A percentile compares a stretch with the other conserved stretches of the same genome.
phyloP scores from a whole-genome alignment of 1,284 basidiomycete species.

The Tilletia caries region DNA sequence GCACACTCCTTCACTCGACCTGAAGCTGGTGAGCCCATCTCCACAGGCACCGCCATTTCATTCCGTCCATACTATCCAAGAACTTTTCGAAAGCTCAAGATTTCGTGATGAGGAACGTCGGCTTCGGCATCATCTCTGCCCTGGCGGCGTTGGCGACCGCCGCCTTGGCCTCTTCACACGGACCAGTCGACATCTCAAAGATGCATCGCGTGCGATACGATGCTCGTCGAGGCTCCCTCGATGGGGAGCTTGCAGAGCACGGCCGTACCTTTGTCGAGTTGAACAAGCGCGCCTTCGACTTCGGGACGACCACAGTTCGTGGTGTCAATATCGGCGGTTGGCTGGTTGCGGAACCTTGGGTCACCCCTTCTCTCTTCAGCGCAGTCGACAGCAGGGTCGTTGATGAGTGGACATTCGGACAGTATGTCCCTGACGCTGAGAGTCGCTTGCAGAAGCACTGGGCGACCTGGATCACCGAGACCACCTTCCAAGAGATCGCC shows the following conservation, averaged over 20 bases:
- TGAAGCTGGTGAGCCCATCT: no score
- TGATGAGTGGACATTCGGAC: conserved; percentile 82
- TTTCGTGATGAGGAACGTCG: not conserved
- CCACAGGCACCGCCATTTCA: no score
- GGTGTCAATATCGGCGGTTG: conserved; percentile 51
- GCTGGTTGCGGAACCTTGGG: conserved; percentile 46
- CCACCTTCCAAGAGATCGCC: conserved; percentile 70
- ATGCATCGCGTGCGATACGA: conserved; percentile 2
- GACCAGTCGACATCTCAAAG: not conserved
- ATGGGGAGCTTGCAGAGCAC: not conserved
- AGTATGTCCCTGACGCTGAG: conserved; percentile 60
- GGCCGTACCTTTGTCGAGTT: not conserved
- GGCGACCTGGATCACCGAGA: conserved; percentile 75
- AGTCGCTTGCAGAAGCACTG: conserved; percentile 61
- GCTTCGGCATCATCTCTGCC: not conserved
- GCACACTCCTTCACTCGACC: no score
- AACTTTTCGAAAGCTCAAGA: no score
- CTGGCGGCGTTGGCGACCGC: not conserved
- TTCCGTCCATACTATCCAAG: no score
- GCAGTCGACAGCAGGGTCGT: conserved; percentile 54
- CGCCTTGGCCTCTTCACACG: not conserved
- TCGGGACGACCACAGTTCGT: conserved; percentile 12
- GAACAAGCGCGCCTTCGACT: conserved; percentile 51
- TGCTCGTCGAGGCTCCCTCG: not conserved
- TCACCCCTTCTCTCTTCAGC: conserved; percentile 58